Conservation (phyloP, 331 rosid genomes). For the Saraca asoca region DNA sequence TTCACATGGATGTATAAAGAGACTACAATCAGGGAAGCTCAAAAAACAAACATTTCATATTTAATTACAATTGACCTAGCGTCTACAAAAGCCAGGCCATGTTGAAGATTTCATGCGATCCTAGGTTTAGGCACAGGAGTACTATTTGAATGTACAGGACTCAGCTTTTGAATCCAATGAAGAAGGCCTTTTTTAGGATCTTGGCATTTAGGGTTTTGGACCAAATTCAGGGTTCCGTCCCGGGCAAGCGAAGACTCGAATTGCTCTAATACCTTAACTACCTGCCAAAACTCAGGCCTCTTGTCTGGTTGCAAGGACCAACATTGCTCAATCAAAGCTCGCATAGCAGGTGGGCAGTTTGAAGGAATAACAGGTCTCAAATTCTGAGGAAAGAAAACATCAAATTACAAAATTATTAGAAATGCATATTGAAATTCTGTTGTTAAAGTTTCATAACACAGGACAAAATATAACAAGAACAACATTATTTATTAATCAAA, state of each 20-base stretch:
- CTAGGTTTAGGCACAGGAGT: slow-evolving; percentile 68
- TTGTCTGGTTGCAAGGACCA: slow-evolving; percentile 79
- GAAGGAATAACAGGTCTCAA: slow-evolving; percentile 70
- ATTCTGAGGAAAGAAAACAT: slow-evolving; percentile 54
- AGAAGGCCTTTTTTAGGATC: slow-evolving; percentile 84
- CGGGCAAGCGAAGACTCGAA: slow-evolving; percentile 62
- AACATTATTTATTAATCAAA: background rate
- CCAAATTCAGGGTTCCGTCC: slow-evolving; percentile 63
- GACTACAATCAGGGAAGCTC: slow-evolving; percentile 42
- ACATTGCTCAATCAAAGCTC: slow-evolving; percentile 84
- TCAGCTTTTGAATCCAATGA: slow-evolving; percentile 89
- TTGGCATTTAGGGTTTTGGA: slow-evolving; percentile 47
- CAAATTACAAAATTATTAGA: slow-evolving; percentile 28
- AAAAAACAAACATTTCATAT: slow-evolving; percentile 49
- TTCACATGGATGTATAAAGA: slow-evolving; percentile 40
- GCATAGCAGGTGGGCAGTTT: slow-evolving; percentile 66
- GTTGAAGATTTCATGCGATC: slow-evolving; percentile 61
- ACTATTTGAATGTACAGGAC: slow-evolving; percentile 51
- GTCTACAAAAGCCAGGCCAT: slow-evolving; percentile 54
- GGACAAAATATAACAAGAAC: no score
- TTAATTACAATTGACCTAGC: slow-evolving; percentile 69
- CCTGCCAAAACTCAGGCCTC: slow-evolving; percentile 90
- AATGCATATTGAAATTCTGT: background rate
- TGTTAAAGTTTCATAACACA: background rate
- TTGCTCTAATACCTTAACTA: slow-evolving; percentile 84